Evolutionary conservation across 257 asterid genomes (phyloP).

Genomic region (Fraxinus excelsior): DNA sequence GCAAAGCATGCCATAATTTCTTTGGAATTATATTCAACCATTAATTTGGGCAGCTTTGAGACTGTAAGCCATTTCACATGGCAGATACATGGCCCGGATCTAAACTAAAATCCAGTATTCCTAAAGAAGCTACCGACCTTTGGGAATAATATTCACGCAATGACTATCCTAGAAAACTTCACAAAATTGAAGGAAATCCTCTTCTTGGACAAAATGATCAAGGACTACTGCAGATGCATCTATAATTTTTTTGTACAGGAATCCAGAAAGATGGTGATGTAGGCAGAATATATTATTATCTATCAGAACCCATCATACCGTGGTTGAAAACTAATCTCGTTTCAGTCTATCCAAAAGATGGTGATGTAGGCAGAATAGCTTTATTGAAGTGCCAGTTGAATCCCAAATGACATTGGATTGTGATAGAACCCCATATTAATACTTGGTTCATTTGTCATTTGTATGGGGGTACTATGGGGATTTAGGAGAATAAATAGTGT

Average conservation of each 20-base stretch:
- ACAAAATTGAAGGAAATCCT: background rate
- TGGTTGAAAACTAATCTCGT: background rate
- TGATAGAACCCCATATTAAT: too few species aligned
- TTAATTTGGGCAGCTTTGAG: background rate
- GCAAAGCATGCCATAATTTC: background rate
- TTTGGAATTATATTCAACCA: background rate
- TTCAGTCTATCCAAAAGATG: background rate
- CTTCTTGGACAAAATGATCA: slow-evolving; percentile 5
- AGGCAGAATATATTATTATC: background rate
- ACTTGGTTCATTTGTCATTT: too few species aligned
- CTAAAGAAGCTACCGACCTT: background rate
- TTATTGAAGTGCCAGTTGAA: background rate
- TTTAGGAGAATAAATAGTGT: too few species aligned
- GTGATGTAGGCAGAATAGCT: background rate
- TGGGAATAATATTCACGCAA: background rate
- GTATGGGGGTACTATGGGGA: too few species aligned
- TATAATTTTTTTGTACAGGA: background rate
- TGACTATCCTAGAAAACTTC: background rate
- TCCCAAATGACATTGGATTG: background rate
- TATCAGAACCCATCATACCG: background rate
- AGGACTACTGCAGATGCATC: background rate
- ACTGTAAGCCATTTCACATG: slow-evolving; percentile 7
- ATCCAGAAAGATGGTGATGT: background rate
- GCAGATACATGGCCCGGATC: slow-evolving; percentile 7
- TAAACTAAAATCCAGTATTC: slow-evolving; percentile 8